Evolutionary conservation across 2,329 filamentous ascomycete genomes (phyloP), one percentile per base, ranked within the genome.

Genomic region (Exophiala aquamarina): DNA sequence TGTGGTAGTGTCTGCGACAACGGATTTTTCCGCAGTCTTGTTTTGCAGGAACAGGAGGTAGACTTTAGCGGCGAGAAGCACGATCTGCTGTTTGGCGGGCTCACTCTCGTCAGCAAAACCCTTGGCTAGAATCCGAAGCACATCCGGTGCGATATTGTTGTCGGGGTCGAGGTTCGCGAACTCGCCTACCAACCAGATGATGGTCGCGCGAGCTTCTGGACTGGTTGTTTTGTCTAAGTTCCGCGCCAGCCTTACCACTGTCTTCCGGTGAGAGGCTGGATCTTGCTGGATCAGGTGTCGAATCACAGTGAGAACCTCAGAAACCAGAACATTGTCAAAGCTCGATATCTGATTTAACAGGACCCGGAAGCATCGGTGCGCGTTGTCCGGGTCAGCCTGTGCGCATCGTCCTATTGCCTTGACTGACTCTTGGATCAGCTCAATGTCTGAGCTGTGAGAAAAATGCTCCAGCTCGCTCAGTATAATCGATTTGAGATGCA

Each of bases 141-240:
- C 90, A 61, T 98, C 93, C 0, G 92, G 84, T 0, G 93, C 93
- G 52, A 98, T 92, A 60, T 94, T 95, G 63, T 93, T 84, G 50
- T 91, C 84, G 8, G 84, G 80, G 46, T 89, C 82, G 2, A 86
- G 68, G 0, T 89, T 89, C 0, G 92, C 83, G 60, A 94, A 97
- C 67, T 98, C 93, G 36, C 93, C 93, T 0, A 97, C 91, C 1
- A 98, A 81, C 93, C 93, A 98, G 59, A 98, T 87, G 54, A 98
- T 96, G 40, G 89, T 95, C 3, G 93, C 93, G 56, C 93, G 80
- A 3, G 93, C 93, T 51, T 90, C 86, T 1, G 93, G 84, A 52
- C 93, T 91, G 0, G 87, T 89, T 2, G 90, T 88, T 3, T 86
- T 87, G 62, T 96, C 93, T 2, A 98, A 79, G 52, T 95, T 91